Conservation (phyloP, 257 asterid genomes). For the Coffea eugenioides region DNA sequence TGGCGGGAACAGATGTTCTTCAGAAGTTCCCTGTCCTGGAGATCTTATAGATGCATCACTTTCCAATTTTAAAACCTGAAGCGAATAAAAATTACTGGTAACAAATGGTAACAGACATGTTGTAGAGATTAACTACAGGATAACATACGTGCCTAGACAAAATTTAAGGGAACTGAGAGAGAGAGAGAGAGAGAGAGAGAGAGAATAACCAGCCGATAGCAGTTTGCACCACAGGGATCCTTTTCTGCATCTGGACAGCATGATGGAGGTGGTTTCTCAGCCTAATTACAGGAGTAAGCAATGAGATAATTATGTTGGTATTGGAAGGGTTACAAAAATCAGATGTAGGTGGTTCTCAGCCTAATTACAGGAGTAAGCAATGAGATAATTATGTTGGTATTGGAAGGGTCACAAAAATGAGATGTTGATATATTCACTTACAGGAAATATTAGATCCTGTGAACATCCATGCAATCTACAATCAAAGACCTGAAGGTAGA, state of each 20-base stretch:
- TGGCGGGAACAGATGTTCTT: constrained; percentile 43
- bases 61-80: constrained; percentile 54
- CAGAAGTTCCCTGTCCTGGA: constrained; percentile 33
- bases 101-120: background rate
- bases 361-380: constrained; percentile 22
- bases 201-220: constrained; percentile 61
- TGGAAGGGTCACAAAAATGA: constrained; percentile 18
- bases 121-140: background rate
- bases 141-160: background rate
- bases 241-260: constrained; percentile 51
- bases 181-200: constrained; percentile 1
- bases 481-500: constrained; percentile 76
- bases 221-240: constrained; percentile 75
- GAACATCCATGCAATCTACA: constrained; percentile 96
- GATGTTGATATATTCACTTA: constrained; percentile 38
- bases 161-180: background rate
- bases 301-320: constrained; percentile 14
- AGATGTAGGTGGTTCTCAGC: constrained; percentile 44
- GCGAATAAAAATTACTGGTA: constrained; percentile 20
- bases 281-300: constrained; percentile 26
- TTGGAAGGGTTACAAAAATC: constrained; percentile 16
- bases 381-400: constrained; percentile 15
- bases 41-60: constrained; percentile 34
- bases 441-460: constrained; percentile 80
- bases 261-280: constrained; percentile 57